A percentile compares a stretch with the other conserved stretches of the same genome.
phyloP scores from a whole-genome alignment of 768 basidiomycete genomes.

The Termitomyces sp. region DNA sequence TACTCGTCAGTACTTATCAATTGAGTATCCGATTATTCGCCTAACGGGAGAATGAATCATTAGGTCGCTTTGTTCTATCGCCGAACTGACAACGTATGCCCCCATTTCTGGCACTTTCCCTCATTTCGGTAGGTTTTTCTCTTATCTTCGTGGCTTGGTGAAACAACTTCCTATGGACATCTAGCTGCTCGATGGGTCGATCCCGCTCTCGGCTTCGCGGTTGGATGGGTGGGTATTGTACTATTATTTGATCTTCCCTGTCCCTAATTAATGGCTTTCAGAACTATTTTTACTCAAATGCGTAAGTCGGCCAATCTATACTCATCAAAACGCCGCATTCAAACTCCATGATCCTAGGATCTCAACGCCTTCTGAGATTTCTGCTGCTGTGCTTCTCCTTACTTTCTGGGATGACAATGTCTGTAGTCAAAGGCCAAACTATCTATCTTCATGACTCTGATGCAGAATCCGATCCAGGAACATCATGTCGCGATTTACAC shows the following conservation, averaged over 20 bases:
- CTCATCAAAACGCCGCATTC: background rate
- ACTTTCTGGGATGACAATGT: slow-evolving; percentile 69
- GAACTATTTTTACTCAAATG: slow-evolving; percentile 40
- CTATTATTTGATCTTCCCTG: background rate
- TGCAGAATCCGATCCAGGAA: slow-evolving; percentile 21
- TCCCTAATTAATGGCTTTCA: slow-evolving; percentile 6
- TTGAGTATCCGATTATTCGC: background rate
- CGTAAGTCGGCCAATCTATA: slow-evolving; percentile 18
- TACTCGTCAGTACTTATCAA: slow-evolving; percentile 47
- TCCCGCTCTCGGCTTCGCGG: slow-evolving; percentile 52
- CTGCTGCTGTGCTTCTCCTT: slow-evolving; percentile 63
- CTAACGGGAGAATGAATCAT: background rate
- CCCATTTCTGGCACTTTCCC: slow-evolving; percentile 78
- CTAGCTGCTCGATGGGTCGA: slow-evolving; percentile 53
- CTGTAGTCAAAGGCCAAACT: slow-evolving; percentile 10
- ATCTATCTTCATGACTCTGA: background rate
- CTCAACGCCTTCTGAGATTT: slow-evolving; percentile 68
- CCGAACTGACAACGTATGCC: slow-evolving; percentile 78
- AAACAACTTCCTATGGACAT: background rate
- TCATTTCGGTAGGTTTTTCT: slow-evolving; percentile 43
- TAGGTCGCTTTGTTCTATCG: slow-evolving; percentile 59
- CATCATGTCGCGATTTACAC: slow-evolving; percentile 52
- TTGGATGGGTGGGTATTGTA: slow-evolving; percentile 40
- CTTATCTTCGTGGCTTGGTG: background rate
- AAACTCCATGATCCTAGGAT: slow-evolving; percentile 29